Percentiles rank a stretch among this genome's conserved stretches.
Conservation (phyloP, 2,329 filamentous ascomycete genomes). For the Exophiala lecanii-corni region DNA sequence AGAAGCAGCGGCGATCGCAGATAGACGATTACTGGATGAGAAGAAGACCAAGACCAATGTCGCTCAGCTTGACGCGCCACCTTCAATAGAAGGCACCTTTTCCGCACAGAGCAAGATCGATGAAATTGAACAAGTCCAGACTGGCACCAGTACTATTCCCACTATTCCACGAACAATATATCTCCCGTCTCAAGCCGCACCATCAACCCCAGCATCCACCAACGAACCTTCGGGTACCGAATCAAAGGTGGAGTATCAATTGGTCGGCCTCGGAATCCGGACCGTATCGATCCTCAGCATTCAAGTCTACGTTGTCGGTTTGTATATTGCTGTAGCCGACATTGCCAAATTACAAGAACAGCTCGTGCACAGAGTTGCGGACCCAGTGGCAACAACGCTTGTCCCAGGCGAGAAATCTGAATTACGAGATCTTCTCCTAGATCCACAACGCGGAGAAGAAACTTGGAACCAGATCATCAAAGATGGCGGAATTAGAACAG, state of each 20-base stretch:
- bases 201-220: conserved; percentile 36
- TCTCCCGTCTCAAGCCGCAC: conserved; percentile 46
- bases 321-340: conserved; percentile 82
- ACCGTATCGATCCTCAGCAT: conserved; percentile 86
- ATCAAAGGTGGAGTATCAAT: conserved; percentile 67
- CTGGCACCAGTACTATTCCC: conserved; percentile 74
- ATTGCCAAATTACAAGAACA: conserved; percentile 74
- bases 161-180: conserved; percentile 70
- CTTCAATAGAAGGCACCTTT: conserved; percentile 33
- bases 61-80: conserved; percentile 39
- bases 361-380: conserved; percentile 64
- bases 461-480: conserved; percentile 70
- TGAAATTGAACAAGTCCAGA: conserved; percentile 70
- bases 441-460: conserved; percentile 63
- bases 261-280: conserved; percentile 81
- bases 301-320: conserved; percentile 89
- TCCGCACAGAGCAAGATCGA: conserved; percentile 38
- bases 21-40: background rate
- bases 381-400: conserved; percentile 67
- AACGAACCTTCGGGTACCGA: conserved; percentile 35
- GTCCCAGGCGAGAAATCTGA: conserved; percentile 75
- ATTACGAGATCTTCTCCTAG: conserved; percentile 64
- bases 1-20: conserved; percentile 8
- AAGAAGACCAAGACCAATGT: conserved; percentile 18
- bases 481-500: conserved; percentile 64